Evolutionary conservation across 2,329 filamentous ascomycete species (phyloP).

Genomic region (Emergomyces pasteurianus): DNA sequence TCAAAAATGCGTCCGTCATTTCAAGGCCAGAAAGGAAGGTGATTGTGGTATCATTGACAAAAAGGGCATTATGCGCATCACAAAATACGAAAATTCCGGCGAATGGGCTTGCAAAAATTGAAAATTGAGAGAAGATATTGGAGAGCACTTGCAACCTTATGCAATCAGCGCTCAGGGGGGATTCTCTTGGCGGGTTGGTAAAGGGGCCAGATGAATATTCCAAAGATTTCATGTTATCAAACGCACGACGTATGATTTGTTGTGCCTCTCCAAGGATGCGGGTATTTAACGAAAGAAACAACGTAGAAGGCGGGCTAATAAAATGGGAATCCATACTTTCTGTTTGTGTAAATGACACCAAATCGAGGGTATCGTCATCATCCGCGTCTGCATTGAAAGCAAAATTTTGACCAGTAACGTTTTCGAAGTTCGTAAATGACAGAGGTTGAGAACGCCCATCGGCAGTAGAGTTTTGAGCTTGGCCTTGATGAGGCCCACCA

Average conservation of each 20-base stretch:
- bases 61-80: background rate
- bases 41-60: background rate
- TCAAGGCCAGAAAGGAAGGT: background rate
- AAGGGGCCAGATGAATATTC: background rate
- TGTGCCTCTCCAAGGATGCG: background rate
- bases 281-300: conserved; percentile 1
- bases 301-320: conserved; percentile 1
- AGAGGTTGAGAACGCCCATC: background rate
- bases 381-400: conserved; percentile 1
- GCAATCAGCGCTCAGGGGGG: background rate
- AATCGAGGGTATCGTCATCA: conserved; percentile 3
- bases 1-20: background rate
- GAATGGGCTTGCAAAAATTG: background rate
- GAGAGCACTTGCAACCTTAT: background rate
- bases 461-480: background rate
- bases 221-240: background rate
- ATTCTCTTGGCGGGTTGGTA: background rate
- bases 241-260: background rate
- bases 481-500: background rate
- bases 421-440: background rate
- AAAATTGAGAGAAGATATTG: background rate
- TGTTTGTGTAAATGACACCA: conserved; percentile 7
- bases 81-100: background rate
- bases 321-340: conserved; percentile 12
- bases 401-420: background rate